Evolutionary conservation across 768 basidiomycete genomes (phyloP).

Genomic region (Coprinellus micaceus): DNA sequence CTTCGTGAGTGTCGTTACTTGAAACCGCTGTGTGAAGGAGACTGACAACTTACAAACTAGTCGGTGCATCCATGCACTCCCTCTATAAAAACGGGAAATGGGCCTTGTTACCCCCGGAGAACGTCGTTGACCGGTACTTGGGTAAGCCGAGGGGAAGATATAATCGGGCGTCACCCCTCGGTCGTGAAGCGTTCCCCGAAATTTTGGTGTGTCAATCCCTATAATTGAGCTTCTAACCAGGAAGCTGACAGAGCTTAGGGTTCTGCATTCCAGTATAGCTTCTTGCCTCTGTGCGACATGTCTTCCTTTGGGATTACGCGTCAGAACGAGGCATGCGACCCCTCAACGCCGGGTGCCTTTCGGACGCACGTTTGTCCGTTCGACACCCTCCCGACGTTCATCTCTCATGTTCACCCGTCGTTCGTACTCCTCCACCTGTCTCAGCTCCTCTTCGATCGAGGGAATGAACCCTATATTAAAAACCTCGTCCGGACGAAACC

Average conservation of each 20-base stretch:
- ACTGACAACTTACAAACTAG: not conserved
- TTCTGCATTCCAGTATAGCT: conserved; percentile 3
- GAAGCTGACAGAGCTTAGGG: too few relatives aligned
- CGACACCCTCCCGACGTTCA: conserved; percentile 5
- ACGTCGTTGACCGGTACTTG: conserved; percentile 3
- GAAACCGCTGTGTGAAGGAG: not conserved
- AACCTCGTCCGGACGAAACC: not conserved
- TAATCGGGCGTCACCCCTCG: not conserved
- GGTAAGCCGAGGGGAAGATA: not conserved
- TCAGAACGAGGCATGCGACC: not conserved
- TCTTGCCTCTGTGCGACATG: conserved; percentile 5
- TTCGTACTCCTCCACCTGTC: conserved; percentile 6
- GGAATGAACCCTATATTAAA: not conserved
- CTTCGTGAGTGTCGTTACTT: not conserved
- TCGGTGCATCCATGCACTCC: not conserved
- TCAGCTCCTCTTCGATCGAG: not conserved
- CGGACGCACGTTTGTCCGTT: conserved; percentile 6
- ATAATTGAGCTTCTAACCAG: not conserved
- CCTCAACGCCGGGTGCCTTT: not conserved
- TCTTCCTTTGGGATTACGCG: not conserved
- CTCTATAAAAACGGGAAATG: conserved; percentile 1
- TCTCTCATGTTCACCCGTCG: conserved; percentile 9
- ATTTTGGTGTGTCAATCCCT: too few relatives aligned
- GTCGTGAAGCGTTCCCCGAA: too few relatives aligned
- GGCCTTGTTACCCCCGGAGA: conserved; percentile 1